These are phyloP conservation scores for Astragalus glycyphyllos DNA, from an alignment of 306 rosid genomes.

Conservation along the genomic window DNA sequence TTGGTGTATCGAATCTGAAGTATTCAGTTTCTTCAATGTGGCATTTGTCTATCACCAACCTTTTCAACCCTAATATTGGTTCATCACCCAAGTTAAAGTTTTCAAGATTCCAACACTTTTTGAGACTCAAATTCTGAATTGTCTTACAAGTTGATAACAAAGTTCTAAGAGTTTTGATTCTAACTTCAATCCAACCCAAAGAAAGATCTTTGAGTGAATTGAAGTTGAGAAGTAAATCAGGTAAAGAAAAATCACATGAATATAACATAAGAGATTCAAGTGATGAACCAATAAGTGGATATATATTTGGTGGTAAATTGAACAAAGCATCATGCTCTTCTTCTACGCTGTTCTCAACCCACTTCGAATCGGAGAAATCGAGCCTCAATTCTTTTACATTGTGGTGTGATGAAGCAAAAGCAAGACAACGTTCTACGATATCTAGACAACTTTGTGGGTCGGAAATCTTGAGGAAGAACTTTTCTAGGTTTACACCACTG, in stretches of 20 bases:
- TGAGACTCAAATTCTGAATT: constrained; percentile 38
- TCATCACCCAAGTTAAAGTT: constrained; percentile 1
- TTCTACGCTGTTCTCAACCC: not conserved
- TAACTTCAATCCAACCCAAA: constrained; percentile 28
- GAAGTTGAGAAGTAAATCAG: not conserved
- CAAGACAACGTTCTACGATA: not conserved
- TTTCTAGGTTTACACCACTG: not conserved
- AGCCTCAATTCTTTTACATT: constrained; percentile 14
- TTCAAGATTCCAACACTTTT: constrained; percentile 26
- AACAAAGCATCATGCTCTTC: not conserved
- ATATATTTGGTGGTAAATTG: not conserved
- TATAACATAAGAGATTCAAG: constrained; percentile 33
- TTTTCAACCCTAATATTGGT: constrained; percentile 6
- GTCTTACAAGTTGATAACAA: constrained; percentile 3
- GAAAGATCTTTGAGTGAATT: constrained; percentile 37
- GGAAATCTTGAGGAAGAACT: constrained; percentile 33
- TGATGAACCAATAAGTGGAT: not conserved
- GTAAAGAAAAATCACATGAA: constrained; percentile 22
- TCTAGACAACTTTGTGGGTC: not conserved
- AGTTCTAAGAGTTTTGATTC: not conserved
- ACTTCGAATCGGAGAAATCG: constrained; percentile 31
- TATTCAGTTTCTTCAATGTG: not conserved
- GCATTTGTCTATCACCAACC: constrained; percentile 38
- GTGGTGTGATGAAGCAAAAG: not conserved
- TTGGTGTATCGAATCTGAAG: constrained; percentile 10